Evolutionary conservation across 2,329 filamentous ascomycete genomes (phyloP), one percentile per base, ranked within the genome.

Genomic region (Arthroderma uncinatum): DNA sequence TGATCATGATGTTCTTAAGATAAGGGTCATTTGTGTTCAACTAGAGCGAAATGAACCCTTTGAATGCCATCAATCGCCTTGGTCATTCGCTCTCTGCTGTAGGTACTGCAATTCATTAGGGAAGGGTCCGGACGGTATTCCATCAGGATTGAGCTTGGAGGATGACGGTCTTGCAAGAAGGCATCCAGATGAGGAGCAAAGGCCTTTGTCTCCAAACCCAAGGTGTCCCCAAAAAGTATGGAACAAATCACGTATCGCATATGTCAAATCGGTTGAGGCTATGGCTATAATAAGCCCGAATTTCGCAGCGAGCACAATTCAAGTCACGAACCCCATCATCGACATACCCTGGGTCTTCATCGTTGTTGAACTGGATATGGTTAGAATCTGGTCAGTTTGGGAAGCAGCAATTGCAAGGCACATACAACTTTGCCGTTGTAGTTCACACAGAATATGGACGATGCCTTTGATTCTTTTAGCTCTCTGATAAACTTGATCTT

Each of bases 1-100:
- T 44, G 37, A 62, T 61, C 50, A 59, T 7, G 19, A 59, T 57
- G 37, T 62, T 62, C 57, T 61, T 62, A 14, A 57, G 60, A 57
- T 62, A 61, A 40, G 55, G 47, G 33, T 60, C 60, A 58, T 61
- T 62, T n/a, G 40, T 62, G 60, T 30, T 60, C 57, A 57, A 62
- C 33, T 23, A 60, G 42, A 54, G 57, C 60, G 25, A 30, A 59
- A 59, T 60, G 60, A 37, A 60, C 48, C 28, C 58, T 54, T 48
- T 56, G 28, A n/a, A 62, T 62, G 34, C 58, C 55, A 1, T 55
- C n/a, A 34, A 59, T 21, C 47, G 53, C 59, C 21, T 12, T n/a
- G 36, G 36, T 14, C 36, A 37, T 37, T 37, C 36, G 1, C 36
- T 60, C 56, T 58, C 34, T 44, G 53, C 44, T 60, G 36, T 62